Base-by-base conservation (phyloP, 1,284 basidiomycete species). In the Ustilago trichophora region DNA sequence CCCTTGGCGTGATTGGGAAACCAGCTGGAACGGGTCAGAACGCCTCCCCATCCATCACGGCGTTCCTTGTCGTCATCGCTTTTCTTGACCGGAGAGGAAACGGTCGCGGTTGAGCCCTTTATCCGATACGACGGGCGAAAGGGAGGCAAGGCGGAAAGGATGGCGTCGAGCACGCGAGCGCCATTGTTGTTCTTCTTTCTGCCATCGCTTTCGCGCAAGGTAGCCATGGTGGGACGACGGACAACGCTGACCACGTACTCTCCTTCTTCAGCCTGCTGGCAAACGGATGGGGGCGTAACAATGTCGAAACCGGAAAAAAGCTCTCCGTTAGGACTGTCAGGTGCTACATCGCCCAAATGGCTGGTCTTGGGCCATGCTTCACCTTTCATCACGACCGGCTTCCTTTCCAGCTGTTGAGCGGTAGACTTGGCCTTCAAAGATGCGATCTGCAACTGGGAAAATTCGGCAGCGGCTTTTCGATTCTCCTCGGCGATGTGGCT, bases 1-100 rank as follows among this genome's bases (percentile, higher is more conserved):
- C 66, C 66, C 16, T 47, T 49, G 8, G 24, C 10, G 5, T 45
- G 32, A 4, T 13, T 19, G 2, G 50, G 51, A 38, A 69, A 69
- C 66, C 66, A 69, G 21, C 66, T 69, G 4, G 16, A 16, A 0
- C 66, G 24, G 1, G 55, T 64, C 16, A 69, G 12, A 6, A 68
- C 19, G 1, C 66, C 66, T 9, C 66, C 66, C 66, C 66, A 69
- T 1, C 66, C 66, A 40, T 69, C 66, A 2, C 66, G 35, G 16
- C 50, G 31, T 5, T 59, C 55, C 18, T 37, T 26, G n/a, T n/a
- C n/a, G n/a, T n/a, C n/a, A n/a, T n/a, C n/a, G n/a, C n/a, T n/a
- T n/a, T n/a, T n/a, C n/a, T n/a, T n/a, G n/a, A n/a, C n/a, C n/a
- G n/a, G n/a, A n/a, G n/a, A n/a, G n/a, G n/a, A n/a, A n/a, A n/a